Percentiles rank a stretch among this genome's conserved stretches.
Conservation (phyloP, 345 rosid species). For the Clausena lansium region DNA sequence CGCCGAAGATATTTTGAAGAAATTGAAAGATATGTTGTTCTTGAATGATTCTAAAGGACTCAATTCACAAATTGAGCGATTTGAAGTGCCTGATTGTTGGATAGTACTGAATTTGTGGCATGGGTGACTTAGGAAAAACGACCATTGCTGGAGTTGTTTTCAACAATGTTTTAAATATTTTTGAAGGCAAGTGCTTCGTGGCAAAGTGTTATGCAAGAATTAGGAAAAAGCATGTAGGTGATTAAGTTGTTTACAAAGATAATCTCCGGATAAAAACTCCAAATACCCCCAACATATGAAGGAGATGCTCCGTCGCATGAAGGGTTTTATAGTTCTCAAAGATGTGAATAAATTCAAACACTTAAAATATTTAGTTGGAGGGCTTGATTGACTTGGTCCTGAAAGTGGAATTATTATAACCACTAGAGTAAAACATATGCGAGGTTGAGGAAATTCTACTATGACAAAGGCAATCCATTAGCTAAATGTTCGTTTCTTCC, state of each 20-base stretch:
- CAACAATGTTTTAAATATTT: background rate
- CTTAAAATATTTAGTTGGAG: background rate
- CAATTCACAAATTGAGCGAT: background rate
- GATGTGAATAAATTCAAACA: background rate
- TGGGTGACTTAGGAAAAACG: background rate
- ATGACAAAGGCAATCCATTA: conserved; percentile 22
- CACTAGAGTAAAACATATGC: background rate
- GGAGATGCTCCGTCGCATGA: too few species aligned
- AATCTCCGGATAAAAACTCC: background rate
- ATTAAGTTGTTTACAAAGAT: background rate
- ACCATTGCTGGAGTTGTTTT: background rate
- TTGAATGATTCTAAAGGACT: background rate
- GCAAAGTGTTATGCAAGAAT: conserved; percentile 1
- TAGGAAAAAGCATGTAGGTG: conserved; percentile 5
- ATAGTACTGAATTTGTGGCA: background rate
- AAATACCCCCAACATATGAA: too few species aligned
- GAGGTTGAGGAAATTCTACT: conserved; percentile 3
- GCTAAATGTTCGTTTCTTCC: background rate
- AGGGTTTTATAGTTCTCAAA: background rate
- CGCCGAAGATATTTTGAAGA: background rate
- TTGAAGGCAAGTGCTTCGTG: background rate
- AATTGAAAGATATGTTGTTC: background rate
- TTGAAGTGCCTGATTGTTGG: background rate
- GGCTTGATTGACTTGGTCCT: background rate
- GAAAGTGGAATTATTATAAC: background rate